Percentiles rank a stretch among this genome's conserved stretches.
Conservation (phyloP, 139 green algal genomes). For the Chlorella vulgaris region DNA sequence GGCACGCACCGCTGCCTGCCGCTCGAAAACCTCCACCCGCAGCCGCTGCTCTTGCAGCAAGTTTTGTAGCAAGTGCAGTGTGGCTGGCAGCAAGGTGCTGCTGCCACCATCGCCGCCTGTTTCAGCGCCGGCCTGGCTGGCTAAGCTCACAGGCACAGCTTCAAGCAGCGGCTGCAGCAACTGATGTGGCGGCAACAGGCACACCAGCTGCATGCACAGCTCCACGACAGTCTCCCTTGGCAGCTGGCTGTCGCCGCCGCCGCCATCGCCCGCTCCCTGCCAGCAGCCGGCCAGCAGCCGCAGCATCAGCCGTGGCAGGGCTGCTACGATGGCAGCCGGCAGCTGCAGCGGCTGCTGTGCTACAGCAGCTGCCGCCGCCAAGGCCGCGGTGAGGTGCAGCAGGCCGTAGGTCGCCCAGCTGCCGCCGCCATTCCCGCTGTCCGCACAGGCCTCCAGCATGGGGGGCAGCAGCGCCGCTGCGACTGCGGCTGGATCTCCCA, state of each 20-base stretch:
- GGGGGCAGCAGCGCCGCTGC: slow-evolving; percentile 7
- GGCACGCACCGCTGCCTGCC: not conserved
- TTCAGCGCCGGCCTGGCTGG: not conserved
- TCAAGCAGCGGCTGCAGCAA: slow-evolving; percentile 21
- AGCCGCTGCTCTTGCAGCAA: slow-evolving; percentile 4
- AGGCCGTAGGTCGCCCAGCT: slow-evolving; percentile 3
- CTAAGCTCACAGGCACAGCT: not conserved
- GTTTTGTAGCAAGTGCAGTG: not conserved
- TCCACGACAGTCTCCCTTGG: not conserved
- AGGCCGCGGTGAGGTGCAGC: not conserved
- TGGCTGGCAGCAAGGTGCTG: not conserved
- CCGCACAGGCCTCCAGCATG: not conserved
- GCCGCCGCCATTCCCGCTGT: not conserved
- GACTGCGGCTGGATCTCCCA: not conserved
- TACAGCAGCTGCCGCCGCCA: not conserved
- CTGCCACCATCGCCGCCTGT: not conserved
- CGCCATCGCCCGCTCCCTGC: not conserved
- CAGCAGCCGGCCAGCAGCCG: not conserved
- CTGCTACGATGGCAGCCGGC: not conserved
- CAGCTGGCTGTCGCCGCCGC: not conserved
- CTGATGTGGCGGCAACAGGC: not conserved
- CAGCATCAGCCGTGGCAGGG: slow-evolving; percentile 16
- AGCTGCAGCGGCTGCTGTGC: slow-evolving; percentile 17
- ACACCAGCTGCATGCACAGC: not conserved
- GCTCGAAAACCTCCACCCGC: not conserved